Percentiles rank a stretch among this genome's conserved stretches.
These are phyloP conservation scores for Malassezia vespertilionis DNA, from an alignment of 1,284 basidiomycete species.

Conservation along the genomic window DNA sequence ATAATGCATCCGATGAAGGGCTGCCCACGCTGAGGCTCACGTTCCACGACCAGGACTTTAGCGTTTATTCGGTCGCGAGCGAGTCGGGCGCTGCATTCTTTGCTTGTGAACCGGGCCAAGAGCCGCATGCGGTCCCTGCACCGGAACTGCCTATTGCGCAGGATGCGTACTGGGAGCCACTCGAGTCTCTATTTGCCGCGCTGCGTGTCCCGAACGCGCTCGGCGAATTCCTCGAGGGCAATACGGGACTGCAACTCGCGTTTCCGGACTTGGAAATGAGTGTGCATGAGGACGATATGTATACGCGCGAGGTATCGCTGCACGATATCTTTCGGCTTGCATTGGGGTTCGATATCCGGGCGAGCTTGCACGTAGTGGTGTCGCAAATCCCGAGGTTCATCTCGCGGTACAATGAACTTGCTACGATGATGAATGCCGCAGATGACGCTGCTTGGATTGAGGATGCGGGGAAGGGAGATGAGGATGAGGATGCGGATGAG, in stretches of 20 bases:
- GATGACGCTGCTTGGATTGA: slow-evolving; percentile 14
- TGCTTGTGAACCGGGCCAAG: slow-evolving; percentile 5
- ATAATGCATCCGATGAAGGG: slow-evolving; percentile 2
- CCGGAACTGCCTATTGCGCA: slow-evolving; percentile 23
- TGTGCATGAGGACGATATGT: slow-evolving; percentile 37
- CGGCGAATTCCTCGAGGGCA: slow-evolving; percentile 44
- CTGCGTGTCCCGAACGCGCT: slow-evolving; percentile 33
- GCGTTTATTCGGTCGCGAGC: slow-evolving; percentile 19
- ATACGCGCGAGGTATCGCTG: slow-evolving; percentile 36
- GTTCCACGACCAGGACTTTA: slow-evolving; percentile 42
- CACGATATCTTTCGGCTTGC: slow-evolving; percentile 37
- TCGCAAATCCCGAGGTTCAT: slow-evolving; percentile 36
- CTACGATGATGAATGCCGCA: slow-evolving; percentile 26
- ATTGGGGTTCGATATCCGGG: slow-evolving; percentile 24
- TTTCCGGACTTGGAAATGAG: slow-evolving; percentile 35
- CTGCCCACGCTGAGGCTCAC: slow-evolving; percentile 24
- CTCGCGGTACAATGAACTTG: slow-evolving; percentile 37
- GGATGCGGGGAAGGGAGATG: neutral
- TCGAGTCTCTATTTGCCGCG: slow-evolving; percentile 33
- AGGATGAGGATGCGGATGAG: neutral
- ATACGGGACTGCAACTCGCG: slow-evolving; percentile 27
- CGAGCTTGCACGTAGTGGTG: slow-evolving; percentile 31
- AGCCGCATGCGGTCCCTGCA: slow-evolving; percentile 22
- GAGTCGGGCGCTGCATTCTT: slow-evolving; percentile 4
- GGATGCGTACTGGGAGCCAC: slow-evolving; percentile 32